phyloP scores from a whole-genome alignment of 2,329 filamentous ascomycete genomes.

The Corinectria fuckeliana region DNA sequence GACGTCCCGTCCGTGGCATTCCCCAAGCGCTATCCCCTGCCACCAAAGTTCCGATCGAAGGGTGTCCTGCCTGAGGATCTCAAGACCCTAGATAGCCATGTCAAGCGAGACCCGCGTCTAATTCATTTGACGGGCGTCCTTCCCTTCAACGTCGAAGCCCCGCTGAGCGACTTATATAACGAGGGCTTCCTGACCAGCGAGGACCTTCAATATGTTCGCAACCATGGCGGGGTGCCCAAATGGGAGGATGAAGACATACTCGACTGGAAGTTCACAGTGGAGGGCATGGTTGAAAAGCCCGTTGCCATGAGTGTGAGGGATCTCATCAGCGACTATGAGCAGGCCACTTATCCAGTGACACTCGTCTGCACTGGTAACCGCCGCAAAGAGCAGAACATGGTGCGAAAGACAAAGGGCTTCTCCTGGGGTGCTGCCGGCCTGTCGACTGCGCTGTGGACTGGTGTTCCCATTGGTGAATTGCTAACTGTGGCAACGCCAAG shows the following conservation, averaged over 20 bases:
- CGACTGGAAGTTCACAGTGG: conserved; percentile 82
- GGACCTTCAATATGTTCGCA: conserved; percentile 89
- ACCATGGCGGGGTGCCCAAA: conserved; percentile 83
- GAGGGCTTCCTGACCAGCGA: conserved; percentile 85
- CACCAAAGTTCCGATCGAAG: conserved; percentile 67
- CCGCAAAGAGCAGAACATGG: conserved; percentile 90
- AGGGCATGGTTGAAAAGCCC: conserved; percentile 83
- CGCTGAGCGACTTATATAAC: conserved; percentile 78
- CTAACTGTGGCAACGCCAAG: conserved; percentile 71
- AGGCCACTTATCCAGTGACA: conserved; percentile 85
- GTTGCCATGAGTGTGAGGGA: conserved; percentile 74
- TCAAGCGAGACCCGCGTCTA: conserved; percentile 78
- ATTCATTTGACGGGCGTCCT: conserved; percentile 89
- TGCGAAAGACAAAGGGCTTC: conserved; percentile 91
- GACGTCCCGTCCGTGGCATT: conserved; percentile 12
- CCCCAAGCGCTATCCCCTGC: conserved; percentile 63
- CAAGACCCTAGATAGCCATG: conserved; percentile 83
- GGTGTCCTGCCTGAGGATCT: conserved; percentile 76
- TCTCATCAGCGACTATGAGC: conserved; percentile 76
- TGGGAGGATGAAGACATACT: conserved; percentile 75
- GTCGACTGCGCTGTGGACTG: conserved; percentile 88
- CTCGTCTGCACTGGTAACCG: conserved; percentile 92
- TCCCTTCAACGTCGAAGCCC: conserved; percentile 90
- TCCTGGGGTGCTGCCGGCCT: conserved; percentile 91
- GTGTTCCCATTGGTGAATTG: conserved; percentile 76